Percentiles rank a stretch among this genome's conserved stretches.
These are phyloP conservation scores for Ampelomyces quisqualis DNA, from an alignment of 2,329 filamentous ascomycete species.

Conservation along the genomic window DNA sequence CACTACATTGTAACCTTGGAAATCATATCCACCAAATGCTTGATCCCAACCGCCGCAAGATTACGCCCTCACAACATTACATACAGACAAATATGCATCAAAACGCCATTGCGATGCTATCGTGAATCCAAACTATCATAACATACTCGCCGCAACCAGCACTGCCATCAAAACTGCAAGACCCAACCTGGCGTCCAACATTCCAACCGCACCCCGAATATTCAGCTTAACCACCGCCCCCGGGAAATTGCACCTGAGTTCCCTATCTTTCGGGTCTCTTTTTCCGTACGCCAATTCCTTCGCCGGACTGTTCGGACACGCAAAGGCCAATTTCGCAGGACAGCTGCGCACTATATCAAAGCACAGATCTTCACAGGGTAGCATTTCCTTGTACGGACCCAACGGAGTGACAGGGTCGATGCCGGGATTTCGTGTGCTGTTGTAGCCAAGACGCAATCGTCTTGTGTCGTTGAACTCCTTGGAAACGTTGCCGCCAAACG, in stretches of 20 bases:
- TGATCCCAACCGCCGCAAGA: no score
- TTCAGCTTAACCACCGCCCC: conserved; percentile 45
- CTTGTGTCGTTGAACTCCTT: conserved; percentile 27
- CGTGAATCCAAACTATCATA: not conserved
- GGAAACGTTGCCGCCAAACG: conserved; percentile 14
- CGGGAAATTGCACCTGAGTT: conserved; percentile 45
- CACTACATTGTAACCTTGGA: no score
- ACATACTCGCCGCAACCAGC: conserved; percentile 4
- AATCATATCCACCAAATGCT: no score
- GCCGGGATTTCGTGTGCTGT: conserved; percentile 65
- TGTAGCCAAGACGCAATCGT: conserved; percentile 45
- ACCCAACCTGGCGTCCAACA: not conserved
- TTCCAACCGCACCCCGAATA: conserved; percentile 17
- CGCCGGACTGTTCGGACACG: conserved; percentile 60
- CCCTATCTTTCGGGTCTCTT: conserved; percentile 12
- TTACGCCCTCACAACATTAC: no score
- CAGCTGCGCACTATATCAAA: conserved; percentile 83
- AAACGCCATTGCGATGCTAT: not conserved
- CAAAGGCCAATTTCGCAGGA: conserved; percentile 72
- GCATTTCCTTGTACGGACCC: conserved; percentile 89
- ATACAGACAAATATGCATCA: no score
- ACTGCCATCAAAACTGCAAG: conserved; percentile 12
- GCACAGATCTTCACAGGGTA: conserved; percentile 87
- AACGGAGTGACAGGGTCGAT: conserved; percentile 74
- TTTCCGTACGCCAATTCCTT: conserved; percentile 28